phyloP scores from a whole-genome alignment of 257 asterid species.

The Fraxinus americana region DNA sequence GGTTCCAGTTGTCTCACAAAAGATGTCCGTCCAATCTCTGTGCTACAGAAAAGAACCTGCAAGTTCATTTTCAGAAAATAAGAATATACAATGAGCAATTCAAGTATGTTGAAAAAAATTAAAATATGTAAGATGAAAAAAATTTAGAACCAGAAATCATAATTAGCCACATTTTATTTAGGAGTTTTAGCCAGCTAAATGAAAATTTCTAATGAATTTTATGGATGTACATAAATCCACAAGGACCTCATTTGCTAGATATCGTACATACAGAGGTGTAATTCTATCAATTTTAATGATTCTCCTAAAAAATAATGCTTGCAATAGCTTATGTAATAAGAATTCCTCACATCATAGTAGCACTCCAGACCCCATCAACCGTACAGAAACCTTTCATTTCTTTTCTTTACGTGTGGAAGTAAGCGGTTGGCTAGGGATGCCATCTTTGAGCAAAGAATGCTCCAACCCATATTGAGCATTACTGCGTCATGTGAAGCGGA shows the following conservation, averaged over 20 bases:
- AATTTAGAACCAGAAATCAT: not conserved
- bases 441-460: too few species aligned
- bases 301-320: not conserved
- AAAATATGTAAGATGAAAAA: not conserved
- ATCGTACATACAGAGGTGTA: not conserved
- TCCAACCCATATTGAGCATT: too few species aligned
- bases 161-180: not conserved
- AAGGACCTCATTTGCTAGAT: not conserved
- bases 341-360: not conserved
- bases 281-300: not conserved
- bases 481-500: too few species aligned
- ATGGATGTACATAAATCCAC: not conserved
- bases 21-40: conserved; percentile 80
- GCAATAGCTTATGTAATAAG: not conserved
- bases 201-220: not conserved
- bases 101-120: not conserved
- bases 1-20: conserved; percentile 97
- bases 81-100: not conserved
- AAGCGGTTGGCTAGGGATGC: not conserved
- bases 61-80: conserved; percentile 18
- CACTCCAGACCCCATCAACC: not conserved
- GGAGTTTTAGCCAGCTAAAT: not conserved
- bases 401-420: not conserved
- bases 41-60: conserved; percentile 99
- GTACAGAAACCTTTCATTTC: too few species aligned